Percentiles rank a stretch among this genome's conserved stretches.
phyloP scores from a whole-genome alignment of 2,329 filamentous ascomycete species.

The Laburnicola sp. region DNA sequence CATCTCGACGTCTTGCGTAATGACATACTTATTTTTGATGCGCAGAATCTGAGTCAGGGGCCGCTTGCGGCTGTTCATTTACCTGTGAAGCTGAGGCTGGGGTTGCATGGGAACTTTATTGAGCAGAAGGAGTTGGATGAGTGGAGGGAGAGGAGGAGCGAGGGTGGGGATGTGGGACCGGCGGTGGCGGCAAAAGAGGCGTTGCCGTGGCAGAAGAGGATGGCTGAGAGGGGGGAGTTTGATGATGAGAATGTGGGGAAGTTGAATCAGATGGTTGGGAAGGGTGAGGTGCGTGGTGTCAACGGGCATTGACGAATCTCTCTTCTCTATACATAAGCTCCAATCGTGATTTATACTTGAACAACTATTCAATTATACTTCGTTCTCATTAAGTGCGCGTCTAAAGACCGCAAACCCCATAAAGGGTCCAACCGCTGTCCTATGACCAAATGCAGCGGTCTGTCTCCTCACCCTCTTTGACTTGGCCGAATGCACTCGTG shows the following conservation, averaged over 20 bases:
- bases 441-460: too few relatives aligned
- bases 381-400: too few relatives aligned
- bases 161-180: constrained; percentile 31
- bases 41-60: constrained; percentile 41
- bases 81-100: constrained; percentile 41
- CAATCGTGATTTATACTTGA: too few relatives aligned
- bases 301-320: constrained; percentile 10
- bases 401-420: too few relatives aligned
- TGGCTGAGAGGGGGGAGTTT: constrained; percentile 21
- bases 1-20: constrained; percentile 47
- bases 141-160: constrained; percentile 35
- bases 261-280: constrained; percentile 1
- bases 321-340: too few relatives aligned
- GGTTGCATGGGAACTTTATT: constrained; percentile 40
- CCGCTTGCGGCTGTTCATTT: constrained; percentile 49
- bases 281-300: constrained; percentile 1
- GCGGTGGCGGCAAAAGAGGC: constrained; percentile 24
- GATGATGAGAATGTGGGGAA: constrained; percentile 2
- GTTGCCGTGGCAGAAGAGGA: constrained; percentile 36
- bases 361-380: too few relatives aligned
- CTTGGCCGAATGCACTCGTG: too few relatives aligned
- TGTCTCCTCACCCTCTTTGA: too few relatives aligned
- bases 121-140: constrained; percentile 35
- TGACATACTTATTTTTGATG: constrained; percentile 50
- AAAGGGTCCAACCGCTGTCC: too few relatives aligned